Evolutionary conservation across 2,329 filamentous ascomycete species (phyloP).

Genomic region (Acarospora socialis): DNA sequence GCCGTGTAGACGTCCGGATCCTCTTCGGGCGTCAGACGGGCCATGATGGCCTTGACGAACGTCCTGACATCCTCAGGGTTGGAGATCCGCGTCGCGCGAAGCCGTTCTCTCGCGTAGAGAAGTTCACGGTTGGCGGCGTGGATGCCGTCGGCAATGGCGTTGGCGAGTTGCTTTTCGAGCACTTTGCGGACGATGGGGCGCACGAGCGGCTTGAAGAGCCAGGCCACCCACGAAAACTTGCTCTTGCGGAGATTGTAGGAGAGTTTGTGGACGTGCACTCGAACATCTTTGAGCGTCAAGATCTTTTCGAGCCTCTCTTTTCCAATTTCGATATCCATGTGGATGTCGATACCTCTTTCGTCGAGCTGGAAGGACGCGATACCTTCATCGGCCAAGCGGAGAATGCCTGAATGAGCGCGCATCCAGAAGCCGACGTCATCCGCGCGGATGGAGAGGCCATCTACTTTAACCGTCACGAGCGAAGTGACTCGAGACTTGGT

Average conservation of each 20-base stretch:
- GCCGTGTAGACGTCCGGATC: conserved; percentile 65
- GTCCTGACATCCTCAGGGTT: conserved; percentile 66
- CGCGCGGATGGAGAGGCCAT: conserved; percentile 70
- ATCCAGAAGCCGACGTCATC: conserved; percentile 86
- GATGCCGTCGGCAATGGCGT: conserved; percentile 54
- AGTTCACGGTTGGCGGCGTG: conserved; percentile 71
- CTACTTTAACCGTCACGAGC: conserved; percentile 60
- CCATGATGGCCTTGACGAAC: conserved; percentile 69
- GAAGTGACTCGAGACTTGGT: conserved; percentile 57
- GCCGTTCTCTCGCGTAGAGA: conserved; percentile 69
- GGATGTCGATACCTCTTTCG: conserved; percentile 72
- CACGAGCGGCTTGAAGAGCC: conserved; percentile 72
- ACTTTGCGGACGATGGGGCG: conserved; percentile 66
- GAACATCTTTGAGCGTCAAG: conserved; percentile 58
- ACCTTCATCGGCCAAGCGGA: conserved; percentile 66
- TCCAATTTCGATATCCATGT: conserved; percentile 70
- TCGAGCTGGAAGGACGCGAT: conserved; percentile 78
- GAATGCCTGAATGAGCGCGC: conserved; percentile 58
- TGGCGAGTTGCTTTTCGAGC: conserved; percentile 63
- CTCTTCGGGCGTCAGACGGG: conserved; percentile 54
- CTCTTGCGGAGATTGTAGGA: conserved; percentile 62
- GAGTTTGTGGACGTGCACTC: conserved; percentile 75
- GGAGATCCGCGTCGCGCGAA: conserved; percentile 72
- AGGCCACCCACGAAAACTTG: conserved; percentile 63
- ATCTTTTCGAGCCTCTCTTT: conserved; percentile 68